Conservation (phyloP, 352 stramenopile species). For the Phytopythium chamaehyphon region DNA sequence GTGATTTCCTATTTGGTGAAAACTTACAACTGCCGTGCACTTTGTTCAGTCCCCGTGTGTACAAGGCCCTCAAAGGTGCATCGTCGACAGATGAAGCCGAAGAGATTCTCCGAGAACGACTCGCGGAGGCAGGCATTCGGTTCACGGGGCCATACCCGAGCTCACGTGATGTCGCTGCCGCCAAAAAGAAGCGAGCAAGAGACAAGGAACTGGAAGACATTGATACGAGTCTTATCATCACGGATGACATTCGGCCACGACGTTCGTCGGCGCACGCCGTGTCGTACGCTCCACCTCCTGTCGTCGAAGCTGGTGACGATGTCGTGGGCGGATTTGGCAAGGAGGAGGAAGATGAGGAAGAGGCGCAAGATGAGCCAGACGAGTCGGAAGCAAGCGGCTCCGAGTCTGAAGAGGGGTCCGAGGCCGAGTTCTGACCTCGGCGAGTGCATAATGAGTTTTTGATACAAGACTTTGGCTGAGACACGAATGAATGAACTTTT, state of each 20-base stretch:
- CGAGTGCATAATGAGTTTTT: background rate
- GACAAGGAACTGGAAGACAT: slow-evolving; percentile 81
- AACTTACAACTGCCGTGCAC: slow-evolving; percentile 1
- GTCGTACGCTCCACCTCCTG: slow-evolving; percentile 25
- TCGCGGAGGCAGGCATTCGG: slow-evolving; percentile 36
- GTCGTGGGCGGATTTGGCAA: slow-evolving; percentile 11
- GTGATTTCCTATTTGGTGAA: too few species aligned
- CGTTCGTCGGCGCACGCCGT: slow-evolving; percentile 18
- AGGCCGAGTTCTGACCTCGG: slow-evolving; percentile 14
- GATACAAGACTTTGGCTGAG: background rate
- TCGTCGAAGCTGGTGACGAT: slow-evolving; percentile 41
- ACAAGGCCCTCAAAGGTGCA: slow-evolving; percentile 49
- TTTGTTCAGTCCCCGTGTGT: slow-evolving; percentile 49
- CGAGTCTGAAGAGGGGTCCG: slow-evolving; percentile 1
- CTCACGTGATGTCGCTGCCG: slow-evolving; percentile 55
- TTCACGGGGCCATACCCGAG: slow-evolving; percentile 63
- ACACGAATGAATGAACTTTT: background rate
- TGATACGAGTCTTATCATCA: slow-evolving; percentile 77
- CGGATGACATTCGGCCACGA: slow-evolving; percentile 19
- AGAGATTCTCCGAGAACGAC: slow-evolving; percentile 46
- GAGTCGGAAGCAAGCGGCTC: slow-evolving; percentile 23
- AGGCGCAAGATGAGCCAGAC: slow-evolving; percentile 22
- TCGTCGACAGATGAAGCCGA: slow-evolving; percentile 43
- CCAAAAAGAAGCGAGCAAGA: slow-evolving; percentile 64
- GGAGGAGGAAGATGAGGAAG: slow-evolving; percentile 13